These are phyloP conservation scores for Emmonsiellopsis sp. DNA, from an alignment of 2,329 filamentous ascomycete genomes.

Conservation along the genomic window DNA sequence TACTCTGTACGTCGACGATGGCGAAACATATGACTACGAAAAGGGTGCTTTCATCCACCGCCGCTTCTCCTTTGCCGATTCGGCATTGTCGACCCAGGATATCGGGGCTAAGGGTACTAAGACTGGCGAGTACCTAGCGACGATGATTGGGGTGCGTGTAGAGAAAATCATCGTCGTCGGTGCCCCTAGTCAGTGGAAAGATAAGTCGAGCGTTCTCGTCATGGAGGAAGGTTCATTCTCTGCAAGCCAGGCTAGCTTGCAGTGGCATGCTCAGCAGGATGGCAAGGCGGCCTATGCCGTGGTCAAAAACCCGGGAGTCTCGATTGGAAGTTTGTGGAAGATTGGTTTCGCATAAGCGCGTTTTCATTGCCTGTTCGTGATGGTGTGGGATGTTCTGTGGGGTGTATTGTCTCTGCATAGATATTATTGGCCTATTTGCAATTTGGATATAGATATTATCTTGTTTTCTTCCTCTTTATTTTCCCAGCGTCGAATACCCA, in stretches of 20 bases:
- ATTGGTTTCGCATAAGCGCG: constrained; percentile 40
- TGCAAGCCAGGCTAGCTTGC: constrained; percentile 44
- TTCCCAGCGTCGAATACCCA: too few species aligned
- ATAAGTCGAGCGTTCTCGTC: constrained; percentile 47
- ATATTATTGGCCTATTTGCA: neutral
- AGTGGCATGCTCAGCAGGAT: constrained; percentile 46
- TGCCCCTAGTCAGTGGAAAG: constrained; percentile 62
- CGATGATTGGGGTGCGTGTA: constrained; percentile 66
- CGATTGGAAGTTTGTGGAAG: constrained; percentile 56
- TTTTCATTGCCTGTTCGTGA: neutral
- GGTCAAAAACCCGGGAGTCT: constrained; percentile 53
- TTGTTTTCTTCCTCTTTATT: too few species aligned
- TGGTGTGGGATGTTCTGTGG: neutral
- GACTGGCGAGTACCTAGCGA: constrained; percentile 65
- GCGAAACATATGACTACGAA: constrained; percentile 82
- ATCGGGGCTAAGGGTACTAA: constrained; percentile 52
- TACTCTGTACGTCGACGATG: constrained; percentile 83
- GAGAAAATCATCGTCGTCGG: constrained; percentile 80
- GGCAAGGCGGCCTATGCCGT: constrained; percentile 54
- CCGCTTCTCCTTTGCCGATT: constrained; percentile 56
- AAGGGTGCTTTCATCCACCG: constrained; percentile 82
- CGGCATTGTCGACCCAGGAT: constrained; percentile 60
- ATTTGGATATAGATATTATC: too few species aligned
- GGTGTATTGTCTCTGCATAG: neutral
- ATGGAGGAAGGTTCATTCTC: constrained; percentile 37